phyloP scores from a whole-genome alignment of 495 filamentous ascomycete species.

The Acidomyces sp. region DNA sequence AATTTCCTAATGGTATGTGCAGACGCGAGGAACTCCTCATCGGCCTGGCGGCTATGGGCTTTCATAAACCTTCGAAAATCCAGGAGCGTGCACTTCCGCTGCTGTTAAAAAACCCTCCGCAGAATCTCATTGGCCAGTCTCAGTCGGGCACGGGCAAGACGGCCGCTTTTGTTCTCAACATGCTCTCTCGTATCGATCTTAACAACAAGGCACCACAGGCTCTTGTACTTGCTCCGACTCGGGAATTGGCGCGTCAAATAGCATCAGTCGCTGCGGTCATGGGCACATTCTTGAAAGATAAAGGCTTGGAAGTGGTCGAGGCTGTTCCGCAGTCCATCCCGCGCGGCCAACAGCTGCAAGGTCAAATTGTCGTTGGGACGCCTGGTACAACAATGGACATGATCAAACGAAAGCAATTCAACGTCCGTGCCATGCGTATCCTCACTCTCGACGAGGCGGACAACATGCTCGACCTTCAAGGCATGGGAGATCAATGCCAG shows the following conservation, averaged over 20 bases:
- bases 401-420: slow-evolving; percentile 47
- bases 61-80: slow-evolving; percentile 91
- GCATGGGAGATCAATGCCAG: slow-evolving; percentile 84
- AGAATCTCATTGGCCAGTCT: slow-evolving; percentile 91
- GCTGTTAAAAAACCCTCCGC: slow-evolving; percentile 66
- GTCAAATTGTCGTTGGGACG: slow-evolving; percentile 77
- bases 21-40: slow-evolving; percentile 34
- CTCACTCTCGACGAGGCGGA: slow-evolving; percentile 42
- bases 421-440: slow-evolving; percentile 35
- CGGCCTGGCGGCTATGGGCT: slow-evolving; percentile 66
- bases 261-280: slow-evolving; percentile 66
- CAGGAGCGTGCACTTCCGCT: slow-evolving; percentile 87
- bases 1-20: neutral
- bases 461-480: slow-evolving; percentile 62
- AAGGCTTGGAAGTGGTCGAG: slow-evolving; percentile 49
- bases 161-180: slow-evolving; percentile 85
- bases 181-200: slow-evolving; percentile 72
- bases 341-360: slow-evolving; percentile 46
- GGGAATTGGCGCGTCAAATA: slow-evolving; percentile 92
- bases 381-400: slow-evolving; percentile 86
- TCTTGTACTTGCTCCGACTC: slow-evolving; percentile 78
- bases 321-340: slow-evolving; percentile 65
- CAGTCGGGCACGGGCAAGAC: slow-evolving; percentile 99
- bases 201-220: slow-evolving; percentile 62
- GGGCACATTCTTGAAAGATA: slow-evolving; percentile 54